phyloP scores from a whole-genome alignment of 176 grass and related monocot genomes.

The barley (Hordeum vulgare) region MorexV3_pseudomolecules_assembly NC_058518.1:61442881-61443380 shows the following conservation, averaged over 20 bases:
- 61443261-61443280: background rate
- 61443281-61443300: background rate
- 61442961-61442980: background rate
- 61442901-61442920: background rate
- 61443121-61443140: background rate
- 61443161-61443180: background rate
- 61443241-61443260: background rate
- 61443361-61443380: background rate
- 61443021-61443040: background rate
- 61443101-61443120: background rate
- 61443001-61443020: background rate
- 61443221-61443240: background rate
- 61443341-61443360: background rate
- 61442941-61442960: too few species aligned
- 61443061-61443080: background rate
- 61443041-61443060: background rate
- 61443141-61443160: background rate
- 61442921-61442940: too few species aligned
- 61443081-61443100: background rate
- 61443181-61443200: background rate
- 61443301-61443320: background rate
- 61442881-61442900: background rate
- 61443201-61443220: background rate
- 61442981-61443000: background rate
- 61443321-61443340: background rate